Base-by-base conservation (phyloP, 768 basidiomycete species). In the Mycena capillaripes region DNA sequence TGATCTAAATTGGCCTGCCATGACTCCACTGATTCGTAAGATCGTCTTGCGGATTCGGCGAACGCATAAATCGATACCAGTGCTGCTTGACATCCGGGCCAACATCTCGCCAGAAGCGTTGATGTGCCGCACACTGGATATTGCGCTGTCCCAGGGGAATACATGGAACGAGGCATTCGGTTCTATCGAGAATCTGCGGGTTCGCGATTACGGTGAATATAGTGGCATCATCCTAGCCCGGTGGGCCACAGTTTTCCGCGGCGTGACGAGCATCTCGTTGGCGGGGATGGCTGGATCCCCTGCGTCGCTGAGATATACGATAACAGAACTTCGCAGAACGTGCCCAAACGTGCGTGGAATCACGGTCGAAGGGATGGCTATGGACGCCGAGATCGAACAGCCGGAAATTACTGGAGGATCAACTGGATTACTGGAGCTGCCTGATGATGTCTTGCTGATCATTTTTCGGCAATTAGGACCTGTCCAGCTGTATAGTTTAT, bases 51-150 rank as follows among this genome's bases (percentile, higher is more conserved):
- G 56, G 2, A 52, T 69, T 8, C 57, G 25, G 27, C 4, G 2
- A 34, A 52, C 60, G 30, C 63, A 60, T 14, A 40, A 29, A 38
- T 48, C 36, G 6, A 16, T 66, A 11, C 65, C 58, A 23, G 19
- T 68, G 4, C 6, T n/a, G 23, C 21, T 68, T 17, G 57, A 71
- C 23, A 34, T 66, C 14, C 53, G 40, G 19, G 36, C 57, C 36
- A 46, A 64, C 10, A 50, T 66, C 30, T 34, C 56, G 29, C 53
- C 62, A 17, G 55, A 70, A 46, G 36, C 34, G 30, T 8, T 60
- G 12, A 71, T 71, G 63, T 71, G 70, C 38, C 61, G 50, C 12
- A 44, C 46, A 27, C 46, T 71, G 7, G 70, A 71, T 27, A 27
- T 42, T 25, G 70, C 70, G 5, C 56, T 66, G 7, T 30, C 46